Base-by-base conservation (phyloP, 306 rosid species). In the Medicago ruthenica region DNA sequence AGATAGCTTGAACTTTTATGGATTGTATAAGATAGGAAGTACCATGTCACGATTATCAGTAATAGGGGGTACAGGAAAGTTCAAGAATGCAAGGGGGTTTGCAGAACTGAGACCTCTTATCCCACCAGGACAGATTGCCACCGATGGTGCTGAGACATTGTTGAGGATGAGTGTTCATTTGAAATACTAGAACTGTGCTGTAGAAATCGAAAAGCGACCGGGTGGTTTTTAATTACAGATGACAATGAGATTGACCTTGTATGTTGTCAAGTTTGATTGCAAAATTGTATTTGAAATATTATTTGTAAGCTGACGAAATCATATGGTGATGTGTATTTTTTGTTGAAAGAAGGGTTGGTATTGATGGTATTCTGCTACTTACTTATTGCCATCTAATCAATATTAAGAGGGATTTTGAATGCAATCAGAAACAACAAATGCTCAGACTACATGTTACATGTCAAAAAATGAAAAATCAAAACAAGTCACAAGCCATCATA, bases 131-230 rank as follows among this genome's bases (percentile, higher is more conserved):
- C 97, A 91, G 80, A 85, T 85, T 58, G 79, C 93, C 53, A 83
- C 83, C 12, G 98, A 95, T 80, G 99, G 98, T 57, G 90, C 92
- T 14, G 97, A 91, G 82, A 88, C 98, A 21, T 75, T 94, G 90
- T 76, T 91, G 45, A 90, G 97, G 87, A 67, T 94, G 55, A 77
- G 75, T 48, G 67, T 90, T 8, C 84, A 88, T 85, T 76, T 91
- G 64, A 89, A 55, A 62, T 88, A 92, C 78, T 90, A 65, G 84
- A 68, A 70, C 68, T 60, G 62, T 40, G 20, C 14, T 14, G 71
- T 51, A 72, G 51, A 73, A 37, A 31, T 53, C 37, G 60, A 31
- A 57, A 47, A 71, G 17, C 14, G 71, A 51, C 24, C 4, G 64
- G 62, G 78, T 70, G 69, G 36, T 54, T 48, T 60, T 77, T 60